These are phyloP conservation scores for Colletotrichum kahawae DNA, from an alignment of 2,329 filamentous ascomycete genomes.

Conservation along the genomic window DNA sequence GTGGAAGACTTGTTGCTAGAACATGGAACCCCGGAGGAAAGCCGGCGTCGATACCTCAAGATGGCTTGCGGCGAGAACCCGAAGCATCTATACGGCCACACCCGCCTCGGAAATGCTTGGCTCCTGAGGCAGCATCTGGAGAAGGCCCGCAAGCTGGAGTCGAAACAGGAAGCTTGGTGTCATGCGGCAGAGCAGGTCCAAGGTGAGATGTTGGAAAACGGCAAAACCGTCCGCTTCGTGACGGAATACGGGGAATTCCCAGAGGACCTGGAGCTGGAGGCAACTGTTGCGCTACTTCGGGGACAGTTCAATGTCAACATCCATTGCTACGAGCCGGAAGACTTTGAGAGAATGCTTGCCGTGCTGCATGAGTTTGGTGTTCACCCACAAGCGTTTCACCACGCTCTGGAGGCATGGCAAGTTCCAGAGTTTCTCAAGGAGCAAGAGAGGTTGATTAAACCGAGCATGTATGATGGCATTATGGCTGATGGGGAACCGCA, in stretches of 20 bases:
- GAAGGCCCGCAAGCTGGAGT: constrained; percentile 35
- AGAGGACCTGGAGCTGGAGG: constrained; percentile 42
- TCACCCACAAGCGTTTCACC: constrained; percentile 43
- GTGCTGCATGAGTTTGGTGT: constrained; percentile 47
- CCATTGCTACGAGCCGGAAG: constrained; percentile 49
- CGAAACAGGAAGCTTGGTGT: constrained; percentile 36
- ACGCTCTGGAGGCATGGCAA: constrained; percentile 43
- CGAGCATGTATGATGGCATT: accelerated
- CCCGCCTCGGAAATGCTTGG: constrained; percentile 44
- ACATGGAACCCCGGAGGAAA: constrained; percentile 33
- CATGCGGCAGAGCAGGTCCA: background rate
- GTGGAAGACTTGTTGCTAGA: constrained; percentile 47
- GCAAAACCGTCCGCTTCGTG: background rate
- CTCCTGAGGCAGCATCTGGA: constrained; percentile 41
- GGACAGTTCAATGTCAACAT: constrained; percentile 45
- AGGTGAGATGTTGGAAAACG: too few species aligned
- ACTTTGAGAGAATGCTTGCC: constrained; percentile 45
- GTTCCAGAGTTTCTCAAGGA: constrained; percentile 42
- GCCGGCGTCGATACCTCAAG: constrained; percentile 44
- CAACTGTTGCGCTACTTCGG: constrained; percentile 42
- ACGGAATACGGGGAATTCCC: constrained; percentile 24
- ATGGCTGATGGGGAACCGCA: background rate
- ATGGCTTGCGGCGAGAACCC: constrained; percentile 52
- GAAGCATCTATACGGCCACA: constrained; percentile 38
- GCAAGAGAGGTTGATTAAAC: constrained; percentile 28